A percentile compares a stretch with the other conserved stretches of the same genome.
These are phyloP conservation scores for Apophysomyces trapeziformis DNA, from an alignment of 371 early-diverging fungal genomes.

Conservation along the genomic window DNA sequence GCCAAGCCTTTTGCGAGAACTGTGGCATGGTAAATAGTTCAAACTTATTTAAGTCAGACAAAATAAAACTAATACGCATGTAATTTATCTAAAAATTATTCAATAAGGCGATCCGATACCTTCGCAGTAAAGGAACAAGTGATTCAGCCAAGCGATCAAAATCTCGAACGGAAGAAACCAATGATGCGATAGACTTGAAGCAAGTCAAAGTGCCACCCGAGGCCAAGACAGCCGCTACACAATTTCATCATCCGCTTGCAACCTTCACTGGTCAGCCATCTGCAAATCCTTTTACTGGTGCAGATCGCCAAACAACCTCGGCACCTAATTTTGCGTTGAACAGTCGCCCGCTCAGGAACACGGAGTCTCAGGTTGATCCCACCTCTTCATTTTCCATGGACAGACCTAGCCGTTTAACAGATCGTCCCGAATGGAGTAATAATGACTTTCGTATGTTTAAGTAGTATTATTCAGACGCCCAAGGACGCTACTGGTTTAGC, in stretches of 20 bases:
- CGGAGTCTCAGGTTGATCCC: background rate
- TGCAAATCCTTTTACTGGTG: background rate
- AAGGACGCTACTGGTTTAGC: constrained; percentile 7
- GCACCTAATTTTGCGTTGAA: constrained; percentile 14
- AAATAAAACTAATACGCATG: constrained; percentile 6
- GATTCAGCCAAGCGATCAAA: constrained; percentile 9
- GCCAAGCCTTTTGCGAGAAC: constrained; percentile 42
- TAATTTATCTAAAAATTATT: background rate
- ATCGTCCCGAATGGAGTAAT: constrained; percentile 27
- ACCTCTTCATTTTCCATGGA: constrained; percentile 10
- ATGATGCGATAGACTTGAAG: background rate
- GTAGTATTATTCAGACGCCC: background rate
- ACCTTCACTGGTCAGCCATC: background rate
- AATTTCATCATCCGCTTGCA: background rate
- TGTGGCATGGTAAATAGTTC: constrained; percentile 40
- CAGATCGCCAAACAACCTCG: constrained; percentile 9
- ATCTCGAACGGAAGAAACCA: background rate
- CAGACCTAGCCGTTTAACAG: constrained; percentile 6
- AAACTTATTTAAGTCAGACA: background rate
- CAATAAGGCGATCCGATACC: background rate
- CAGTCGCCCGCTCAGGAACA: background rate
- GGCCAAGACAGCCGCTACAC: background rate
- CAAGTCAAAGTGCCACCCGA: background rate
- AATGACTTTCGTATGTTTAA: constrained; percentile 30
- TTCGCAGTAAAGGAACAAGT: constrained; percentile 12